phyloP scores from a whole-genome alignment of 2,329 filamentous ascomycete genomes.

The Colletotrichum truncatum region DNA sequence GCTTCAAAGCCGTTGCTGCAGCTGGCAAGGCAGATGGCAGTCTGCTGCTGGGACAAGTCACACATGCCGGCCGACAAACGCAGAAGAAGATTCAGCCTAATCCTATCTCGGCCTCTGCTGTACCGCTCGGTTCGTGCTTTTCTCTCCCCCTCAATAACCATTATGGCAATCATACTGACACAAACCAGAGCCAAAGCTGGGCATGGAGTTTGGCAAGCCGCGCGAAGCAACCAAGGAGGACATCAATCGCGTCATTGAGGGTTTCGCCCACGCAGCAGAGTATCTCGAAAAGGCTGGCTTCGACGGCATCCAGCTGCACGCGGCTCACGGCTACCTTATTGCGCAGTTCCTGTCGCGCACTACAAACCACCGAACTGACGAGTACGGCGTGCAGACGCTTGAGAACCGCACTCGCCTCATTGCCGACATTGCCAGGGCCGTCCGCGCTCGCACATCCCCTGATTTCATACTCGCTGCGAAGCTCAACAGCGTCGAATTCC shows the following conservation, averaged over 20 bases:
- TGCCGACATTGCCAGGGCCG: slow-evolving; percentile 48
- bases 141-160: too few species aligned
- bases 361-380: slow-evolving; percentile 60
- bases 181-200: slow-evolving; percentile 32
- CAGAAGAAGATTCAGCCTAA: slow-evolving; percentile 40
- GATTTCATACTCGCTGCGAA: slow-evolving; percentile 61
- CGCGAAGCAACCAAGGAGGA: slow-evolving; percentile 62
- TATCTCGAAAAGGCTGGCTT: slow-evolving; percentile 71
- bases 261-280: slow-evolving; percentile 69
- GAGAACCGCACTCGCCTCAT: slow-evolving; percentile 56
- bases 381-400: slow-evolving; percentile 53
- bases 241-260: slow-evolving; percentile 65
- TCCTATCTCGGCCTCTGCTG: slow-evolving; percentile 51
- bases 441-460: slow-evolving; percentile 40
- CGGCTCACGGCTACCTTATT: slow-evolving; percentile 63
- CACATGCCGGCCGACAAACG: slow-evolving; percentile 69
- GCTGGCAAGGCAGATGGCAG: slow-evolving; percentile 66
- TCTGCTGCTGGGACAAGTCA: slow-evolving; percentile 69
- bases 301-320: slow-evolving; percentile 61
- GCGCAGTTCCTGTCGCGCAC: slow-evolving; percentile 60
- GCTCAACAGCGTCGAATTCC: slow-evolving; percentile 66
- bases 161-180: neutral
- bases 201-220: slow-evolving; percentile 54
- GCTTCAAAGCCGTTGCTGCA: slow-evolving; percentile 64
- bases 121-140: slow-evolving; percentile 39